phyloP scores from a whole-genome alignment of 352 stramenopile species.

The Globisporangium nagaii region DNA sequence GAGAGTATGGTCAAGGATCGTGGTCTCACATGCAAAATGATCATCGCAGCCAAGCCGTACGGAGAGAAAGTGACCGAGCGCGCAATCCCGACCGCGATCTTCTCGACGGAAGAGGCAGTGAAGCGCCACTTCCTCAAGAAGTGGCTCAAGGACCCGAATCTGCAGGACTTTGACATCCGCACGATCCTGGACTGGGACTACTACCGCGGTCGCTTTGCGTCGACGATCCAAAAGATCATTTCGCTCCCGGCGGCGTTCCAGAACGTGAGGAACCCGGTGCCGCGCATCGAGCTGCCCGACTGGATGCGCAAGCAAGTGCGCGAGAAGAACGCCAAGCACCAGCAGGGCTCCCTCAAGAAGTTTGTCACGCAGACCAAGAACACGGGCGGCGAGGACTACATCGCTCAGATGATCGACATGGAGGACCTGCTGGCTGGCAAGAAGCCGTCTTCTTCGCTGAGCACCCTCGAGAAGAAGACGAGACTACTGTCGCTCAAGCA shows the following conservation, averaged over 20 bases:
- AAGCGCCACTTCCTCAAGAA: constrained; percentile 97
- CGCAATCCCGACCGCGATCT: constrained; percentile 98
- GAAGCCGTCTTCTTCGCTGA: constrained; percentile 10
- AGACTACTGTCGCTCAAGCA: constrained; percentile 7
- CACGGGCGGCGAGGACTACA: constrained; percentile 29
- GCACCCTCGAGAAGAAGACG: constrained; percentile 1
- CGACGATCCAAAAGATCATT: constrained; percentile 99
- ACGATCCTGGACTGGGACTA: constrained; percentile 99
- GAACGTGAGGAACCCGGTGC: constrained; percentile 95
- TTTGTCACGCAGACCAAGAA: constrained; percentile 72
- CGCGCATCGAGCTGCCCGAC: constrained; percentile 93
- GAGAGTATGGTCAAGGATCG: constrained; percentile 98
- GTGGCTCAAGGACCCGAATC: constrained; percentile 91
- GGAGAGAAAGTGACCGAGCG: constrained; percentile 97
- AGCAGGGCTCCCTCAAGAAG: constrained; percentile 83
- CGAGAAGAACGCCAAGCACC: constrained; percentile 78
- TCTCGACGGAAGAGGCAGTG: constrained; percentile 92
- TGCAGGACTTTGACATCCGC: constrained; percentile 92
- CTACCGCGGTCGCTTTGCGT: constrained; percentile 85
- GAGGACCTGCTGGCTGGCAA: constrained; percentile 41
- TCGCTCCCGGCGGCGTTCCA: constrained; percentile 98
- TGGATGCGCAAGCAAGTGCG: constrained; percentile 95
- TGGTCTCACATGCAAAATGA: constrained; percentile 97
- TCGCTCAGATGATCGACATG: constrained; percentile 66
- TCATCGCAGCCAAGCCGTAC: constrained; percentile 90